These are phyloP conservation scores for Podospora bellae-mahoneyi DNA, from an alignment of 495 filamentous ascomycete species.

Conservation along the genomic window DNA sequence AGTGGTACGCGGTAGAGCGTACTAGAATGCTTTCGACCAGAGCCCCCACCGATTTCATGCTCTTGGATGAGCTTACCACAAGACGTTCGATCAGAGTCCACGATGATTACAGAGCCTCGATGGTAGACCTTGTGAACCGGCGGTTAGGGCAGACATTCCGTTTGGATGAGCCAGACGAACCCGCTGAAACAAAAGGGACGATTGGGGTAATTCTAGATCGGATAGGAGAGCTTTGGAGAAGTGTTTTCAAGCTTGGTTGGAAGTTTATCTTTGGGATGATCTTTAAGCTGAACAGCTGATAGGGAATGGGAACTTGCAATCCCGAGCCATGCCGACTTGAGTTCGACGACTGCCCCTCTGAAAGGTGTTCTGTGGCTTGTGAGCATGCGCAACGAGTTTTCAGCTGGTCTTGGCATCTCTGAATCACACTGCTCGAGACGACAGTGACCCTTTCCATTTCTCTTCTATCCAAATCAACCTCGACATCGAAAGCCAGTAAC, in stretches of 20 bases:
- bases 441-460: not conserved
- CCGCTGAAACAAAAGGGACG: not conserved
- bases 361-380: not conserved
- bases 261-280: not conserved
- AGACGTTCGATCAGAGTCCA: too few relatives aligned
- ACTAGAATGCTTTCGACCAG: not conserved
- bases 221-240: not conserved
- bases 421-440: not conserved
- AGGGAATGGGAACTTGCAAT: not conserved
- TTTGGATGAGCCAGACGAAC: not conserved
- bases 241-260: not conserved
- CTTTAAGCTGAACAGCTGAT: not conserved
- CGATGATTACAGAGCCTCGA: too few relatives aligned
- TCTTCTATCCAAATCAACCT: not conserved
- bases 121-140: too few relatives aligned
- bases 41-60: too few relatives aligned
- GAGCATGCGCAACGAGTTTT: not conserved
- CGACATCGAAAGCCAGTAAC: not conserved
- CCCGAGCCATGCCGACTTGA: not conserved
- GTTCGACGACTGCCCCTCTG: not conserved
- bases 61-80: too few relatives aligned
- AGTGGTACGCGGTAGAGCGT: not conserved
- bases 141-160: not conserved
- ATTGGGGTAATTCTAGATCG: not conserved
- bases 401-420: not conserved